A percentile compares a stretch with the other conserved stretches of the same genome.
Evolutionary conservation across 495 filamentous ascomycete species (phyloP).

Genomic region (Penicillium steckii): DNA sequence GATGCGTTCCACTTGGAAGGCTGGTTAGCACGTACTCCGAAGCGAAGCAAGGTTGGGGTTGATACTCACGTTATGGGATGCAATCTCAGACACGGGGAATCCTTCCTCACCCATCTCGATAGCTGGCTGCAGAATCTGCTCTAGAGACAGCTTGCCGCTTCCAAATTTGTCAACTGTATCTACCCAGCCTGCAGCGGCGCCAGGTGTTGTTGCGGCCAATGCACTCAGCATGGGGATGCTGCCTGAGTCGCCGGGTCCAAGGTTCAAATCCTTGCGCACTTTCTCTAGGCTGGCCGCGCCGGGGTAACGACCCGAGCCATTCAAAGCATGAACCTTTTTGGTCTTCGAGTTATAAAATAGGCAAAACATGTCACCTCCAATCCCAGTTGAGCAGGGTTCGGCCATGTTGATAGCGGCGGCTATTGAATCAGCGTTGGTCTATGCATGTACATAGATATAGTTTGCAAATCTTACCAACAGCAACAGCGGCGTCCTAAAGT

Average conservation of each 20-base stretch:
- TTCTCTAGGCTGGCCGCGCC: constrained; percentile 65
- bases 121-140: constrained; percentile 78
- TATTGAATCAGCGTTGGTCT: constrained; percentile 10
- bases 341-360: constrained; percentile 87
- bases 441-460: background rate
- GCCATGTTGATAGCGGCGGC: constrained; percentile 91
- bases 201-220: constrained; percentile 82
- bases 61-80: constrained; percentile 64
- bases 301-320: constrained; percentile 85
- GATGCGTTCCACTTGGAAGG: constrained; percentile 60
- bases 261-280: constrained; percentile 65
- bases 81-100: constrained; percentile 82
- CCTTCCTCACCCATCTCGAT: constrained; percentile 87
- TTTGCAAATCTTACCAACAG: constrained; percentile 56
- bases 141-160: constrained; percentile 76
- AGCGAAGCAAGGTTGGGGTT: background rate
- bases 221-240: constrained; percentile 74
- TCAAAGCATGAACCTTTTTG: constrained; percentile 77
- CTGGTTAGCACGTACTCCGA: background rate
- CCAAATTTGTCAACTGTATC: constrained; percentile 91
- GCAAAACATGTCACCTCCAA: constrained; percentile 98
- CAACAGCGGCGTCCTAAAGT: constrained; percentile 87
- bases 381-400: constrained; percentile 91
- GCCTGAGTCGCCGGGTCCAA: constrained; percentile 59
- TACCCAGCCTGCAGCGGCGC: constrained; percentile 91